Base-by-base conservation (phyloP, 1,284 basidiomycete genomes). In the Rugosomyces carneus region DNA sequence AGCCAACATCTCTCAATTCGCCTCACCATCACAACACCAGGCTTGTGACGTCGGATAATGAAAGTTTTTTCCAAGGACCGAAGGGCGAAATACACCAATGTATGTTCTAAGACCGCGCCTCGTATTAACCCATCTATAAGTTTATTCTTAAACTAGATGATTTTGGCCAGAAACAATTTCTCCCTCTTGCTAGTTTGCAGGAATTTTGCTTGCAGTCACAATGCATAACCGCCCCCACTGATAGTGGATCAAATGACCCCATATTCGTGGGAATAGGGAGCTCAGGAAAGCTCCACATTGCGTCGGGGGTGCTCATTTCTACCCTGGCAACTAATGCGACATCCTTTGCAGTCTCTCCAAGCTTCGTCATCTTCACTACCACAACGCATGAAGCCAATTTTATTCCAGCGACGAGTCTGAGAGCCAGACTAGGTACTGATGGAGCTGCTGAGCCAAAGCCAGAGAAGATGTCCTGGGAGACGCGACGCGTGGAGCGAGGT, bases 311-410 rank as follows among this genome's bases (percentile, higher is more conserved):
- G 5, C 55, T 52, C 16, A 49, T 57, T 5, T 50, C 58, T 11
- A 54, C 65, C 21, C 52, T 87, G 1, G 78, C 85, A 1, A 66
- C 72, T 1, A 84, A 83, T 49, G 81, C 73, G 16, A 94, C 81
- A 18, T 97, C 94, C 0, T 92, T 94, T 65, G 76, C 78, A 0
- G 54, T 89, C n/a, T 83, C 89, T 0, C 80, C 86, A 5, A 78
- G 81, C 11, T 93, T 93, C 61, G 68, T 97, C 26, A 84, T 96
- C 37, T 96, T 83, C 68, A 93, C 91, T 1, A 93, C 90, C 0
- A 82, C 81, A 3, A 68, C 89, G 0, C 95, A 99, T 59, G 81
- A 89, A 39, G 84, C 81, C 0, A 76, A 80, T 31, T 98, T 94
- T 59, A 76, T 80, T 0, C 83, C 89, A 1, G 56, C 89, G 21